Evolutionary conservation across 2,329 filamentous ascomycete species (phyloP).

Genomic region (Penicillium sclerotiorum): DNA sequence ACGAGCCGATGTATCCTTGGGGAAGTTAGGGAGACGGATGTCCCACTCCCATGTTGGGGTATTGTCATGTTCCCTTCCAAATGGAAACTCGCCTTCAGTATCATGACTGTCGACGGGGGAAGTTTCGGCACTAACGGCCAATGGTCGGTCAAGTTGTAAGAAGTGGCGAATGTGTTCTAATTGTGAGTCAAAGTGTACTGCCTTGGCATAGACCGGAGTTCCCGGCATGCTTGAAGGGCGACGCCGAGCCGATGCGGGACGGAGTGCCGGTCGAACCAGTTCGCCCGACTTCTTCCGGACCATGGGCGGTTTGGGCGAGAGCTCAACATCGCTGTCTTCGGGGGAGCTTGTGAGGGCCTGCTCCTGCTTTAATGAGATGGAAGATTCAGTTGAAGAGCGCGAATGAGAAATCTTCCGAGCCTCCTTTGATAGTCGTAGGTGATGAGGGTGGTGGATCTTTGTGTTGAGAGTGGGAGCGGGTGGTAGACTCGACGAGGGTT

Average conservation of each 20-base stretch:
- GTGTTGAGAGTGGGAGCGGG: conserved; percentile 1
- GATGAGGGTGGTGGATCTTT: conserved; percentile 19
- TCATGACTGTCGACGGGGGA: conserved; percentile 89
- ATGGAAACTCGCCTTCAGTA: conserved; percentile 87
- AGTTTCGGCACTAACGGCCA: conserved; percentile 93
- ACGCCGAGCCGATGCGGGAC: conserved; percentile 70
- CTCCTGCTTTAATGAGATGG: conserved; percentile 50
- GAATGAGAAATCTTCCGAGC: conserved; percentile 65
- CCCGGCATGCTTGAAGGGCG: conserved; percentile 96
- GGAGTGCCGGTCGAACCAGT: conserved; percentile 87
- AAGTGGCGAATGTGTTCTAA: conserved; percentile 97
- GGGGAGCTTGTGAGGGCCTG: conserved; percentile 47
- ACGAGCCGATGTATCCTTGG: conserved; percentile 65
- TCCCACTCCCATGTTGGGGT: conserved; percentile 77
- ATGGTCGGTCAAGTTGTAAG: conserved; percentile 85
- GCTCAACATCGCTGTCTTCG: conserved; percentile 58
- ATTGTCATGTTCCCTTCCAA: conserved; percentile 57
- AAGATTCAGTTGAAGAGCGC: conserved; percentile 60
- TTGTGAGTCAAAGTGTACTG: conserved; percentile 97
- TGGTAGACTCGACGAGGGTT: conserved; percentile 33
- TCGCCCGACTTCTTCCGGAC: conserved; percentile 98
- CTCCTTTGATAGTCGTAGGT: conserved; percentile 53
- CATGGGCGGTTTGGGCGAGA: conserved; percentile 79
- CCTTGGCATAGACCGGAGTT: conserved; percentile 92
- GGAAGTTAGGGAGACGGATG: conserved; percentile 82